Evolutionary conservation across 306 rosid species (phyloP), one percentile per base, ranked within the genome.

Genomic region (Cicer chorassanicum): DNA sequence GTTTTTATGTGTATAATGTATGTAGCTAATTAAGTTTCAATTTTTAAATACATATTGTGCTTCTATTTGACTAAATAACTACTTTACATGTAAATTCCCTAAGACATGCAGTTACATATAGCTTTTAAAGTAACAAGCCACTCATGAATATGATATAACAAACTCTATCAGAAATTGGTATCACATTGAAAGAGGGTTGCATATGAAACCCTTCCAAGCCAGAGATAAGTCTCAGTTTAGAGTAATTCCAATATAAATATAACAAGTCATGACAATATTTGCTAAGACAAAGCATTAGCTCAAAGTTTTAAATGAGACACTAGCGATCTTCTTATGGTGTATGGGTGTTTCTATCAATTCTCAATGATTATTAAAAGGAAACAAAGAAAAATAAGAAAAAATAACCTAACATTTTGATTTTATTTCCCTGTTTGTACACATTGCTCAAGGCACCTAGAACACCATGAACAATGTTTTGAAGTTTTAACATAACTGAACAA

Each of bases 61-160:
- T 56, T 83, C 74, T 63, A 18, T 59, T 78, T 64, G 50, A 65
- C 39, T 69, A 45, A 50, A 36, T 69, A 68, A 74, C 45, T 68
- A 60, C 74, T 41, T 44, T 62, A 40, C 9, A 40, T 9, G 46
- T 18, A 73, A 54, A 36, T 48, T 50, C 14, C 43, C 14, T 4
- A 59, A 40, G 54, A 67, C 76, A 73, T 57, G 11, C 14, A 60
- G 67, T 44, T 42, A 36, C 42, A 19, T 8, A 57, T 45, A 56
- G 15, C 14, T 75, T 77, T 69, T 59, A 29, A 75, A 73, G 57
- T 44, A 45, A 41, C 9, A 34, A 54, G 11, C 36, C 9, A 14
- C 38, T 7, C 38, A 15, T 13, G 15, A 46, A 14, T 60, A 40
- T 16, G 59, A 53, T 53, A 53, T 12, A 53, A 53, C 54, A 53